Percentiles rank a stretch among this genome's conserved stretches.
phyloP scores from a whole-genome alignment of 495 filamentous ascomycete genomes.

The Neurospora tetraspora region DNA sequence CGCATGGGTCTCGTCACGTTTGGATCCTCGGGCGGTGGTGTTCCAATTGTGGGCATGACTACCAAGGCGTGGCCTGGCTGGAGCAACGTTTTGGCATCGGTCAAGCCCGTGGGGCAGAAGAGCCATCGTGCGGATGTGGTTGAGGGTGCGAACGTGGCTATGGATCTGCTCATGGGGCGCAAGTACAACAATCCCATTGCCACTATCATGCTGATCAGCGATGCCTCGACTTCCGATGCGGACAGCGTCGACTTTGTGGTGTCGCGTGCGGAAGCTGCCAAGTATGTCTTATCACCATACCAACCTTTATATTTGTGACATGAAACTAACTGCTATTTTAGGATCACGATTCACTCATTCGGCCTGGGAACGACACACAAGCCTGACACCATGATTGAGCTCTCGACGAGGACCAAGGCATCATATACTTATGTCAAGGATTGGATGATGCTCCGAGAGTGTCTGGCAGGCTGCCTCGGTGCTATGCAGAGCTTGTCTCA shows the following conservation, averaged over 20 bases:
- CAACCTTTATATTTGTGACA: neutral
- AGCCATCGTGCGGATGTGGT: slow-evolving; percentile 94
- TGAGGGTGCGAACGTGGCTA: slow-evolving; percentile 95
- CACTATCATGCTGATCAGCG: slow-evolving; percentile 94
- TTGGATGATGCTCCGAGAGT: slow-evolving; percentile 99
- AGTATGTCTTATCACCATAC: slow-evolving; percentile 45
- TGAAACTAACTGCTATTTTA: slow-evolving; percentile 23
- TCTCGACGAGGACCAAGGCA: slow-evolving; percentile 92
- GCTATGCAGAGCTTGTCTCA: slow-evolving; percentile 95
- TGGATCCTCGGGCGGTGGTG: slow-evolving; percentile 86
- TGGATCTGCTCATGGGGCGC: slow-evolving; percentile 97
- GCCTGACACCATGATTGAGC: slow-evolving; percentile 95
- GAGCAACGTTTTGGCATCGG: slow-evolving; percentile 76
- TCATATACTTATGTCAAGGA: slow-evolving; percentile 98
- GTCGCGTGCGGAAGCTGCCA: slow-evolving; percentile 93
- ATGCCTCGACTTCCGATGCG: slow-evolving; percentile 92
- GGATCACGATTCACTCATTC: slow-evolving; percentile 93
- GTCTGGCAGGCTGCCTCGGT: slow-evolving; percentile 87
- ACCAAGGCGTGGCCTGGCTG: slow-evolving; percentile 89
- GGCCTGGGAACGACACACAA: slow-evolving; percentile 96
- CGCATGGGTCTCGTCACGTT: slow-evolving; percentile 98
- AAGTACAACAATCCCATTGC: slow-evolving; percentile 95
- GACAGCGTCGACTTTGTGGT: slow-evolving; percentile 98
- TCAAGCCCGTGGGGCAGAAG: slow-evolving; percentile 92
- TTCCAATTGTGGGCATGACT: slow-evolving; percentile 95